Percentiles rank a stretch among this genome's conserved stretches.
These are phyloP conservation scores for Fusarium circinatum DNA, from an alignment of 2,329 filamentous ascomycete genomes.

Conservation along the genomic window DNA sequence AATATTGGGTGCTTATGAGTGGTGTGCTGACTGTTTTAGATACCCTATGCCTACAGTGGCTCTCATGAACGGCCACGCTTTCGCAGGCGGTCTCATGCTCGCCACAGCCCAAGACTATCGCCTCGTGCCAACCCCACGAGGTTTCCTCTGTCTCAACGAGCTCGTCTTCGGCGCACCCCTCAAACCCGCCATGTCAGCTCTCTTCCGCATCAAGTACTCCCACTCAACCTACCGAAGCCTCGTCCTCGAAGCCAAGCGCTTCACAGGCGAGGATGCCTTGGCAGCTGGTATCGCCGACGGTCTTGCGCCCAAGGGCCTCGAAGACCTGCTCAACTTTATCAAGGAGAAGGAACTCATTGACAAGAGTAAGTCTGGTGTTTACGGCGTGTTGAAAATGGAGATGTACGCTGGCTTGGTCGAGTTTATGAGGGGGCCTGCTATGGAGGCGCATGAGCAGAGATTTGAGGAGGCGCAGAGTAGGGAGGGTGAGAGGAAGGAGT, in stretches of 20 bases:
- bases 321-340: conserved; percentile 71
- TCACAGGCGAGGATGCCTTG: conserved; percentile 70
- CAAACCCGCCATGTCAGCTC: conserved; percentile 75
- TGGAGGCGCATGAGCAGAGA: conserved; percentile 61
- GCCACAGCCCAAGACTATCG: conserved; percentile 87
- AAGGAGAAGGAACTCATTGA: conserved; percentile 66
- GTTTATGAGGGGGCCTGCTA: conserved; percentile 63
- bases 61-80: conserved; percentile 83
- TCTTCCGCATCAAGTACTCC: conserved; percentile 77
- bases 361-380: conserved; percentile 73
- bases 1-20: too few species aligned
- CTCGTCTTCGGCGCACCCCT: conserved; percentile 82
- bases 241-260: conserved; percentile 79
- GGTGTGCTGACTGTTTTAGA: conserved; percentile 27
- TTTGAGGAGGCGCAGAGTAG: conserved; percentile 54
- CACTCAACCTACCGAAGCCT: conserved; percentile 68
- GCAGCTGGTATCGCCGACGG: conserved; percentile 75
- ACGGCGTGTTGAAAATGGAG: conserved; percentile 77
- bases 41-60: conserved; percentile 86
- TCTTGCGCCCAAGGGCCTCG: conserved; percentile 67
- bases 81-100: conserved; percentile 84
- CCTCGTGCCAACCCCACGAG: conserved; percentile 74
- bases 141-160: conserved; percentile 85
- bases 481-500: conserved; percentile 56
- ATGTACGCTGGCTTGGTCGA: conserved; percentile 76